Conservation (phyloP, 495 filamentous ascomycete species). For the Neurospora sp. region DNA sequence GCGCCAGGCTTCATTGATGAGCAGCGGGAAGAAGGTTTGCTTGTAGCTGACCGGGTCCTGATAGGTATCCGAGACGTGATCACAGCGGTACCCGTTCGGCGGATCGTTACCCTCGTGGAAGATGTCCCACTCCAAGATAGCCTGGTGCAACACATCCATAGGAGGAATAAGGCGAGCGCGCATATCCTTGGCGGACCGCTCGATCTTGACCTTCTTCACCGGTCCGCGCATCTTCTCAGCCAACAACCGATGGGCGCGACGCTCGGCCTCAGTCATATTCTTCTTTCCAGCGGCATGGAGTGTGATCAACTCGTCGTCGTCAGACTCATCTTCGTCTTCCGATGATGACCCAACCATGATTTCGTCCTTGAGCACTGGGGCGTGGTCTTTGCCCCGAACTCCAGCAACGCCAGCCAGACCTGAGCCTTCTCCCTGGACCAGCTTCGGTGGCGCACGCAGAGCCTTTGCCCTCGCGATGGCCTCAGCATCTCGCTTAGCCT, state of each 20-base stretch:
- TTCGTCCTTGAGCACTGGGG: slow-evolving; percentile 51
- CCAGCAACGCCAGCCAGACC: slow-evolving; percentile 62
- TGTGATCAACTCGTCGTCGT: slow-evolving; percentile 33
- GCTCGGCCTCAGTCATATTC: slow-evolving; percentile 42
- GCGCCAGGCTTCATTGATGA: slow-evolving; percentile 93
- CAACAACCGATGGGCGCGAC: slow-evolving; percentile 37
- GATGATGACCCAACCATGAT: slow-evolving; percentile 88
- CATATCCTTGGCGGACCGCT: slow-evolving; percentile 81
- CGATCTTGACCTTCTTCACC: slow-evolving; percentile 66
- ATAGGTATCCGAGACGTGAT: slow-evolving; percentile 65
- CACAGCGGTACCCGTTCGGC: slow-evolving; percentile 62
- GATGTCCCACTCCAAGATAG: slow-evolving; percentile 86
- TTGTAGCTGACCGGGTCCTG: slow-evolving; percentile 68
- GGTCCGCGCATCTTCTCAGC: slow-evolving; percentile 47
- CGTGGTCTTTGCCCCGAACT: slow-evolving; percentile 65
- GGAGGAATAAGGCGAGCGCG: slow-evolving; percentile 85
- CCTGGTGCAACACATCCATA: slow-evolving; percentile 72
- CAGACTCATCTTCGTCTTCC: slow-evolving; percentile 57
- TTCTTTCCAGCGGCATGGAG: slow-evolving; percentile 36
- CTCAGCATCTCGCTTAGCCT: slow-evolving; percentile 58
- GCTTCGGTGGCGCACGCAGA: slow-evolving; percentile 44
- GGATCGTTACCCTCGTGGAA: slow-evolving; percentile 80
- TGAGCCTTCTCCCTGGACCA: slow-evolving; percentile 63
- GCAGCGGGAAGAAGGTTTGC: slow-evolving; percentile 77
- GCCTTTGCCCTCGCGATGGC: slow-evolving; percentile 57